Evolutionary conservation across 1,284 basidiomycete species (phyloP).

Genomic region (Cutaneotrichosporon arboriforme): DNA sequence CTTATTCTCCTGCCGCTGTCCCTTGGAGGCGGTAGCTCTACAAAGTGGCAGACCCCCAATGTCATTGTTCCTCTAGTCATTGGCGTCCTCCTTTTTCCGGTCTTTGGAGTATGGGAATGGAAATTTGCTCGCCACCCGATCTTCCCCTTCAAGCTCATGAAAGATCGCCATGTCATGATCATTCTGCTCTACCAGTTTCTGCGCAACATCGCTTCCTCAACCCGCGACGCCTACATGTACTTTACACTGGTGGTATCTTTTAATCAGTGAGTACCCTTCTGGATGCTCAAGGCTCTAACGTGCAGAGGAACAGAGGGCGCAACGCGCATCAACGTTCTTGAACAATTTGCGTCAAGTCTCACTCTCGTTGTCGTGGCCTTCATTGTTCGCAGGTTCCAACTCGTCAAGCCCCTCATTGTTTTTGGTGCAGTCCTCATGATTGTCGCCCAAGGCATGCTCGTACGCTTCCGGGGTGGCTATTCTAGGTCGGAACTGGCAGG

Average conservation of each 20-base stretch:
- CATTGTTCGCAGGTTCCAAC: constrained; percentile 41
- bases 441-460: constrained; percentile 47
- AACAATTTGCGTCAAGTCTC: constrained; percentile 46
- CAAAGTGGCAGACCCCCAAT: constrained; percentile 39
- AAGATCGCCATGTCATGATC: constrained; percentile 47
- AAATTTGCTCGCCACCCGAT: constrained; percentile 42
- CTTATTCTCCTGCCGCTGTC: constrained; percentile 48
- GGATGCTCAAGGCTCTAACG: not conserved
- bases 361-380: constrained; percentile 42
- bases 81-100: constrained; percentile 43
- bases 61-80: constrained; percentile 48
- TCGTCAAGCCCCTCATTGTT: constrained; percentile 49
- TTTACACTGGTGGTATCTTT: constrained; percentile 46
- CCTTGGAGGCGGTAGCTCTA: constrained; percentile 38
- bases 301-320: constrained; percentile 31
- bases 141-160: constrained; percentile 45
- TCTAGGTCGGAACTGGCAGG: constrained; percentile 28
- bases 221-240: constrained; percentile 46
- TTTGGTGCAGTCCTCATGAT: constrained; percentile 29
- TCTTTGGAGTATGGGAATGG: constrained; percentile 46
- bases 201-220: constrained; percentile 39
- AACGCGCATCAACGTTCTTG: constrained; percentile 46
- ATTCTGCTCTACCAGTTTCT: constrained; percentile 32
- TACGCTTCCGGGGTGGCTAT: constrained; percentile 47
- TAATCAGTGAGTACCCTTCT: constrained; percentile 25